Conservation (phyloP, 768 basidiomycete species). For the Rhizopogon salebrosus region DNA sequence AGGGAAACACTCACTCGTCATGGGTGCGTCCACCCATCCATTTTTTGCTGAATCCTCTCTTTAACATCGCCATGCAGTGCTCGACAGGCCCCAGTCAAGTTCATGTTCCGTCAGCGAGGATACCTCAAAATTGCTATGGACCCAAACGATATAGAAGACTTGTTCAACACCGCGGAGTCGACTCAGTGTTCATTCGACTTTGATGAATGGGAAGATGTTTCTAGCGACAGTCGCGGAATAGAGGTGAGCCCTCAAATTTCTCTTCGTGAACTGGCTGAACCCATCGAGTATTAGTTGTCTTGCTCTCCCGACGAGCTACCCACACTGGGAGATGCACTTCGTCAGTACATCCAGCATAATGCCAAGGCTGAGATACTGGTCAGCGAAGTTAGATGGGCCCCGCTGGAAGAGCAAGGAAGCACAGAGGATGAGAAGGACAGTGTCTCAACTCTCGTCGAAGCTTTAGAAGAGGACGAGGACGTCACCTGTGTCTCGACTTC, state of each 20-base stretch:
- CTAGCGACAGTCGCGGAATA: slow-evolving; percentile 25
- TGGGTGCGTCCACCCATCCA: slow-evolving; percentile 31
- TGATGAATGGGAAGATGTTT: slow-evolving; percentile 30
- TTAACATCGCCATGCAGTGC: slow-evolving; percentile 34
- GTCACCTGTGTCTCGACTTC: slow-evolving; percentile 57
- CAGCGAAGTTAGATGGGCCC: slow-evolving; percentile 52
- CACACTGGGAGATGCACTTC: slow-evolving; percentile 32
- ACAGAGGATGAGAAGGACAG: slow-evolving; percentile 34
- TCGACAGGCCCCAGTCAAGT: slow-evolving; percentile 57
- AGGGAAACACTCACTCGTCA: slow-evolving; percentile 46
- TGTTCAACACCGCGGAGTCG: slow-evolving; percentile 29
- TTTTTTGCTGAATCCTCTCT: neutral
- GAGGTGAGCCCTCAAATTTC: slow-evolving; percentile 25
- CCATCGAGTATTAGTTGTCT: slow-evolving; percentile 31
- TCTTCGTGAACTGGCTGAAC: slow-evolving; percentile 1
- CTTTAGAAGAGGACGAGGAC: slow-evolving; percentile 54
- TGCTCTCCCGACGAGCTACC: slow-evolving; percentile 38
- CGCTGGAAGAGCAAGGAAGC: slow-evolving; percentile 35
- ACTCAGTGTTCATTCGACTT: slow-evolving; percentile 39
- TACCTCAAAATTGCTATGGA: slow-evolving; percentile 41
- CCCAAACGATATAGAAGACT: slow-evolving; percentile 23
- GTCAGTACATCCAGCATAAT: slow-evolving; percentile 16
- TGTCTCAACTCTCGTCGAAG: slow-evolving; percentile 42
- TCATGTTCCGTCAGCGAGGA: slow-evolving; percentile 57
- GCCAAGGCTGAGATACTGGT: slow-evolving; percentile 35